Evolutionary conservation across 805 yeast genomes (phyloP).

Genomic region (Pachysolen tannophilus): DNA sequence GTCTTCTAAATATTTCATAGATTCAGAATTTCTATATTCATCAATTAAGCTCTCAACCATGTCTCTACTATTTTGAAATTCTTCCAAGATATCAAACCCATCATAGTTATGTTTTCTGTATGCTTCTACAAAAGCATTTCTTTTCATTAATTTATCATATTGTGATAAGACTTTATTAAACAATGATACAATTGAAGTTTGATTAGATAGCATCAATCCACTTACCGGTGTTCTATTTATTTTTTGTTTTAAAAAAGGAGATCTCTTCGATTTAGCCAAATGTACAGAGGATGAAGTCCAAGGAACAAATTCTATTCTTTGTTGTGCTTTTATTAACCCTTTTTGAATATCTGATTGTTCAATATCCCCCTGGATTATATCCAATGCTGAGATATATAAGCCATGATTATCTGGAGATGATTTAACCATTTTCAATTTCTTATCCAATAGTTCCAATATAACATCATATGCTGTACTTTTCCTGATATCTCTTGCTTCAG

Average conservation of each 20-base stretch:
- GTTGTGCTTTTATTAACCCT: slow-evolving; percentile 55
- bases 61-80: slow-evolving; percentile 42
- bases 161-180: slow-evolving; percentile 63
- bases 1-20: slow-evolving; percentile 38
- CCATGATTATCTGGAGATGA: slow-evolving; percentile 32
- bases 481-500: slow-evolving; percentile 50
- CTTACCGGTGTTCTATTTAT: slow-evolving; percentile 37
- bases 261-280: slow-evolving; percentile 65
- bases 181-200: slow-evolving; percentile 64
- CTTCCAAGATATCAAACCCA: slow-evolving; percentile 37
- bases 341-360: slow-evolving; percentile 69
- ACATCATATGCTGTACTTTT: slow-evolving; percentile 80
- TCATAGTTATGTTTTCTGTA: slow-evolving; percentile 47
- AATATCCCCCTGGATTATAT: slow-evolving; percentile 58
- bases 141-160: slow-evolving; percentile 69
- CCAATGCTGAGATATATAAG: slow-evolving; percentile 60
- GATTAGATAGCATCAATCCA: slow-evolving; percentile 81
- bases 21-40: slow-evolving; percentile 37
- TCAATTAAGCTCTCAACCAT: slow-evolving; percentile 34
- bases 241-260: slow-evolving; percentile 39
- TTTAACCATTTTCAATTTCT: slow-evolving; percentile 65
- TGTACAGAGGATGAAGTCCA: slow-evolving; percentile 80
- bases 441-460: slow-evolving; percentile 72
- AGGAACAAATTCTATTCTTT: slow-evolving; percentile 69
- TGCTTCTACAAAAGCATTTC: slow-evolving; percentile 79